Evolutionary conservation across 2,329 filamentous ascomycete species (phyloP).

Genomic region (Pseudocercospora fijiensis): DNA sequence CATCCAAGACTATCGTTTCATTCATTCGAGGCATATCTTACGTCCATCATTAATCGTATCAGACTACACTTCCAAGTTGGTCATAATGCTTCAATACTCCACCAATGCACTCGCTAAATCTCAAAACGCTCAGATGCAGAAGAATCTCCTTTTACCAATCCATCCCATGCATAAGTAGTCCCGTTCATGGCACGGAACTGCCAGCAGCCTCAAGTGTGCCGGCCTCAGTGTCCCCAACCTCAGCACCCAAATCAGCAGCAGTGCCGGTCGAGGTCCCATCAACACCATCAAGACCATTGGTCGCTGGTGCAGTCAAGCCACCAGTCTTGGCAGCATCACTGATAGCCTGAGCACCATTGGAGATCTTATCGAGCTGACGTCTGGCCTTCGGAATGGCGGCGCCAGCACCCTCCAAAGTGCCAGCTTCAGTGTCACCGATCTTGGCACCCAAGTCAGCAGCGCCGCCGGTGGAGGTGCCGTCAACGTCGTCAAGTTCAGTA

Average conservation of each 20-base stretch:
- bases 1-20: not conserved
- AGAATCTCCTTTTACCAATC: not conserved
- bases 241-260: slow-evolving; percentile 16
- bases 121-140: not conserved
- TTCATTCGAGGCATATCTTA: not conserved
- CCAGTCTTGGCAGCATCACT: slow-evolving; percentile 14
- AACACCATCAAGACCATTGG: slow-evolving; percentile 10
- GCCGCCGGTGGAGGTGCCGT: slow-evolving; percentile 22
- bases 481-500: slow-evolving; percentile 14
- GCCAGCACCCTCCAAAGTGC: slow-evolving; percentile 22
- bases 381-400: slow-evolving; percentile 8
- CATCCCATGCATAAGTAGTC: not conserved
- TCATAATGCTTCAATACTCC: no score
- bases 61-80: no score
- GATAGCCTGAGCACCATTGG: slow-evolving; percentile 17
- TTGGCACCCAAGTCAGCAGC: slow-evolving; percentile 23
- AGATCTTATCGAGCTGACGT: slow-evolving; percentile 21
- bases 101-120: not conserved
- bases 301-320: slow-evolving; percentile 11
- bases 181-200: slow-evolving; percentile 13
- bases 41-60: not conserved
- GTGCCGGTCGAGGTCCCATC: slow-evolving; percentile 17
- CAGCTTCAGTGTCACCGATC: slow-evolving; percentile 21
- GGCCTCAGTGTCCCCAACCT: slow-evolving; percentile 16
- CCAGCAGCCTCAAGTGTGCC: slow-evolving; percentile 18